These are phyloP conservation scores for Iberis pinnata DNA, from an alignment of 345 rosid species.

Conservation along the genomic window DNA sequence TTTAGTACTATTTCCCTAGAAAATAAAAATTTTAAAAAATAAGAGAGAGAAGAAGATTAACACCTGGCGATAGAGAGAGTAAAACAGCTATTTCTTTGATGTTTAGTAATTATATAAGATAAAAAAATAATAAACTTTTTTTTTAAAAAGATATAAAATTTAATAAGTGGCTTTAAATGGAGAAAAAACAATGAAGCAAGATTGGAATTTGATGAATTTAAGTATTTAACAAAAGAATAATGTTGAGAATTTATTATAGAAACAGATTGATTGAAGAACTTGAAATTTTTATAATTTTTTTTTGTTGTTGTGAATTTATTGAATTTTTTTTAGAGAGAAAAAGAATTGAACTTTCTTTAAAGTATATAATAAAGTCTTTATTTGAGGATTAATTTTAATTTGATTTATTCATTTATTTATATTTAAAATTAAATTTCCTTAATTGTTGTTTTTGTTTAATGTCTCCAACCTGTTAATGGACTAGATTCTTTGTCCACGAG, in stretches of 20 bases:
- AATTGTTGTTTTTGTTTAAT: neutral
- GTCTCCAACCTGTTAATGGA: conserved; percentile 26
- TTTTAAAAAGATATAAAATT: too few species aligned
- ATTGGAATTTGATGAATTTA: too few species aligned
- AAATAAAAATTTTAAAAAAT: neutral
- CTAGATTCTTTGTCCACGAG: conserved; percentile 25
- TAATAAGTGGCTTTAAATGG: neutral
- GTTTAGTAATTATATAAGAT: too few species aligned
- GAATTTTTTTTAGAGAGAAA: neutral
- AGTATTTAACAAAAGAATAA: too few species aligned
- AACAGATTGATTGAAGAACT: neutral
- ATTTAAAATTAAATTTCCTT: too few species aligned
- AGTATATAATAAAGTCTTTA: too few species aligned
- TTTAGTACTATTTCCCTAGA: neutral
- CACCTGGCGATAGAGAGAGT: conserved; percentile 26
- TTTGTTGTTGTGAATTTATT: neutral
- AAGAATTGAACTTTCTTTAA: conserved; percentile 13
- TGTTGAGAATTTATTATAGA: too few species aligned
- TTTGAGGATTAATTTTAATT: neutral
- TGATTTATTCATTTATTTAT: too few species aligned
- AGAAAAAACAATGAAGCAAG: neutral
- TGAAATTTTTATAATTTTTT: neutral
- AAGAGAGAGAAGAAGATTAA: conserved; percentile 10
- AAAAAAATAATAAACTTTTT: too few species aligned
- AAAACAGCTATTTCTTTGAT: conserved; percentile 24